Conservation (phyloP, 345 rosid genomes). For the Salix exigua region DNA sequence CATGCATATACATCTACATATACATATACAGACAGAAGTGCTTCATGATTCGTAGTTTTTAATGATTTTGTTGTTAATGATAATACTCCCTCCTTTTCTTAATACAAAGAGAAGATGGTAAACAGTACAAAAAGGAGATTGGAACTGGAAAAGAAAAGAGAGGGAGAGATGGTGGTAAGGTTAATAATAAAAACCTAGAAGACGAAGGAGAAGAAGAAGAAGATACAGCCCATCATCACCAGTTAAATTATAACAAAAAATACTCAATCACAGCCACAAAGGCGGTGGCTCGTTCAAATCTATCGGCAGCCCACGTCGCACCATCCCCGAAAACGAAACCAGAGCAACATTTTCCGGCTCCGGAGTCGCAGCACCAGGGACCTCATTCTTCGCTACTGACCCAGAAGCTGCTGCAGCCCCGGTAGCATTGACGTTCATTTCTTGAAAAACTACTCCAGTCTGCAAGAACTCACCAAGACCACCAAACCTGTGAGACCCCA, state of each 20-base stretch:
- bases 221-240: neutral
- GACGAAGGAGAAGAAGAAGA: neutral
- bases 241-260: neutral
- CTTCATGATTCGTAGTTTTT: neutral
- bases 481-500: slow-evolving; percentile 27
- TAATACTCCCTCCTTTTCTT: neutral
- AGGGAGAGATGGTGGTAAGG: neutral
- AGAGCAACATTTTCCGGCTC: slow-evolving; percentile 21
- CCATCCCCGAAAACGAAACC: slow-evolving; percentile 44
- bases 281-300: slow-evolving; percentile 98
- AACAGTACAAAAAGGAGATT: neutral
- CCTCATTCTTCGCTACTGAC: slow-evolving; percentile 18
- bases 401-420: neutral
- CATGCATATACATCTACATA: no score
- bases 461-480: slow-evolving; percentile 56
- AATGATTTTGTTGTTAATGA: neutral
- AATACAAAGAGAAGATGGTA: neutral
- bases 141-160: neutral
- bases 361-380: slow-evolving; percentile 4
- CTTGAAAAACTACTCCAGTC: slow-evolving; percentile 47
- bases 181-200: neutral
- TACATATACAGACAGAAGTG: neutral
- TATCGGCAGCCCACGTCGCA: slow-evolving; percentile 69
- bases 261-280: slow-evolving; percentile 53
- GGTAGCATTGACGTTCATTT: slow-evolving; percentile 25